phyloP scores from a whole-genome alignment of 139 green algal species.

The Ettlia oleoabundans region DNA sequence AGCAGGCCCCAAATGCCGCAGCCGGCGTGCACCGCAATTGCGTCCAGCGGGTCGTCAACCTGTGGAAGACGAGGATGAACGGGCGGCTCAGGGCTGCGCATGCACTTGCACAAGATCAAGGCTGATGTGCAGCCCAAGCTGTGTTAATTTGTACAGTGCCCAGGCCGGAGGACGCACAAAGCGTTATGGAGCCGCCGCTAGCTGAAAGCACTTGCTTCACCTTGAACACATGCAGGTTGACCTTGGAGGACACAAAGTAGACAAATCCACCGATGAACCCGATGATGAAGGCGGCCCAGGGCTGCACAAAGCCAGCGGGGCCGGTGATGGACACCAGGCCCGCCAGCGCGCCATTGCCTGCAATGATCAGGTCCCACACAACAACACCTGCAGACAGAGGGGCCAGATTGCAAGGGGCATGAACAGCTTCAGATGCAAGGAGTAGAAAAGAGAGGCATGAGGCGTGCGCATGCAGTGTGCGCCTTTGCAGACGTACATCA shows the following conservation, averaged over 20 bases:
- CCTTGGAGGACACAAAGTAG: conserved; percentile 56
- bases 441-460: too few relatives aligned
- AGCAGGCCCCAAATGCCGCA: conserved; percentile 71
- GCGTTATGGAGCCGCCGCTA: too few relatives aligned
- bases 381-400: conserved; percentile 39
- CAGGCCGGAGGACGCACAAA: too few relatives aligned
- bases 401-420: background rate
- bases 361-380: conserved; percentile 80
- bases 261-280: conserved; percentile 67
- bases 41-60: conserved; percentile 84
- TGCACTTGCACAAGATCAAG: too few relatives aligned
- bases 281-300: conserved; percentile 86
- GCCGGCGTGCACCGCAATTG: conserved; percentile 81
- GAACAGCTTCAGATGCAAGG: background rate
- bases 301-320: conserved; percentile 70
- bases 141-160: too few relatives aligned
- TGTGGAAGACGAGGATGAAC: background rate
- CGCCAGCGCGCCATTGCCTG: conserved; percentile 81
- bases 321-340: conserved; percentile 86
- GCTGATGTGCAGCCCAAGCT: too few relatives aligned
- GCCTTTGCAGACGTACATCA: too few relatives aligned
- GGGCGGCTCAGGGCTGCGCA: too few relatives aligned
- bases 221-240: conserved; percentile 52
- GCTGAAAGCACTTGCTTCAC: too few relatives aligned
- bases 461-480: too few relatives aligned